These are phyloP conservation scores for Mallotus nudiflorus DNA, from an alignment of 345 rosid genomes.

Conservation along the genomic window DNA sequence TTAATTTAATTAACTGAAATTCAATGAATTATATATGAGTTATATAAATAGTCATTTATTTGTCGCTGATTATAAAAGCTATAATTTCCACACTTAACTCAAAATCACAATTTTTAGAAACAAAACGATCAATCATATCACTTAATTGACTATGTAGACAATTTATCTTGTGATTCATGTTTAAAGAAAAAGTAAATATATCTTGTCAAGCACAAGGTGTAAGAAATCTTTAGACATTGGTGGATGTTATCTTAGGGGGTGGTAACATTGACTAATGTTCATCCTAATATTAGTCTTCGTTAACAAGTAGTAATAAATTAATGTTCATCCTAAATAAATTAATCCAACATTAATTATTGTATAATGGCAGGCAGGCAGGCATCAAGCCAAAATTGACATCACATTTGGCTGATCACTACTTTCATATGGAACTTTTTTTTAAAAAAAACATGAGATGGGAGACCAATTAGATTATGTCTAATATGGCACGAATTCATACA, in stretches of 20 bases:
- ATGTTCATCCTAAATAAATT: background rate
- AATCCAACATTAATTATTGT: background rate
- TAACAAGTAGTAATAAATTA: conserved; percentile 8
- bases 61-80: too few species aligned
- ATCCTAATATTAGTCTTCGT: conserved; percentile 30
- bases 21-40: too few species aligned
- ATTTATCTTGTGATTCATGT: too few species aligned
- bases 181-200: conserved; percentile 7
- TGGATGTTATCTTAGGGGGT: background rate
- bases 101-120: too few species aligned
- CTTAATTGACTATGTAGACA: too few species aligned
- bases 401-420: background rate
- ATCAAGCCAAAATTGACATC: conserved; percentile 7
- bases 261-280: conserved; percentile 27
- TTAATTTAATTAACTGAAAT: too few species aligned
- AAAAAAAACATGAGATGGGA: background rate
- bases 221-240: conserved; percentile 9
- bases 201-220: conserved; percentile 12
- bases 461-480: background rate
- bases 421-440: conserved; percentile 2
- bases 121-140: too few species aligned
- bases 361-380: background rate
- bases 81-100: too few species aligned
- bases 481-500: background rate
- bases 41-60: too few species aligned